Evolutionary conservation across 768 basidiomycete genomes (phyloP).

Genomic region (Boletus pseudopeckii): DNA sequence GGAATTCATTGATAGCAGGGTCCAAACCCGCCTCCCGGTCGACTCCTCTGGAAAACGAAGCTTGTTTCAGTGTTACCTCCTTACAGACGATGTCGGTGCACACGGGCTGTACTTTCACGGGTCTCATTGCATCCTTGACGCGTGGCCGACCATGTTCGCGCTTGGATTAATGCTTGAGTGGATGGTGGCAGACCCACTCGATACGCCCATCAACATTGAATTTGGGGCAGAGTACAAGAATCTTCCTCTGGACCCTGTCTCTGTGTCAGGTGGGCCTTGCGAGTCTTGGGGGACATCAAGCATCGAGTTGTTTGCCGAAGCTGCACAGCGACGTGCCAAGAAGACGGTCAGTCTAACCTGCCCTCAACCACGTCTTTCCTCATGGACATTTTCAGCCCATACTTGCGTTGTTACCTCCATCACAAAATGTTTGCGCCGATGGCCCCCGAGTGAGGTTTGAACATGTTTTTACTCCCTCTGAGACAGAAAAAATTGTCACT

Average conservation of each 20-base stretch:
- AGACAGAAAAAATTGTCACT: slow-evolving; percentile 2
- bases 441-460: slow-evolving; percentile 3
- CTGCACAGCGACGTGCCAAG: background rate
- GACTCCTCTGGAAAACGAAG: background rate
- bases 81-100: background rate
- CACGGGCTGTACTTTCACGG: slow-evolving; percentile 14
- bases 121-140: slow-evolving; percentile 14
- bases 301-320: slow-evolving; percentile 1
- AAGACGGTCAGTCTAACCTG: background rate
- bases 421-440: background rate
- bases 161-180: slow-evolving; percentile 14
- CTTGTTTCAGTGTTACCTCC: slow-evolving; percentile 14
- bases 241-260: slow-evolving; percentile 13
- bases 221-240: slow-evolving; percentile 14
- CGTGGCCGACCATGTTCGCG: slow-evolving; percentile 13
- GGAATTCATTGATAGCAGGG: slow-evolving; percentile 6
- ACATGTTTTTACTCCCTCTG: background rate
- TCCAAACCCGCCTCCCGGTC: slow-evolving; percentile 6
- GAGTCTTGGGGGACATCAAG: slow-evolving; percentile 6
- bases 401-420: background rate
- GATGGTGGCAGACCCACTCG: slow-evolving; percentile 5
- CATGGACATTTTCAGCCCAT: background rate
- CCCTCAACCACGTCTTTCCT: background rate
- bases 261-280: slow-evolving; percentile 15
- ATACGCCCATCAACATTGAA: background rate